Base-by-base conservation (phyloP, 2,329 filamentous ascomycete genomes). In the Fusarium hostae region DNA sequence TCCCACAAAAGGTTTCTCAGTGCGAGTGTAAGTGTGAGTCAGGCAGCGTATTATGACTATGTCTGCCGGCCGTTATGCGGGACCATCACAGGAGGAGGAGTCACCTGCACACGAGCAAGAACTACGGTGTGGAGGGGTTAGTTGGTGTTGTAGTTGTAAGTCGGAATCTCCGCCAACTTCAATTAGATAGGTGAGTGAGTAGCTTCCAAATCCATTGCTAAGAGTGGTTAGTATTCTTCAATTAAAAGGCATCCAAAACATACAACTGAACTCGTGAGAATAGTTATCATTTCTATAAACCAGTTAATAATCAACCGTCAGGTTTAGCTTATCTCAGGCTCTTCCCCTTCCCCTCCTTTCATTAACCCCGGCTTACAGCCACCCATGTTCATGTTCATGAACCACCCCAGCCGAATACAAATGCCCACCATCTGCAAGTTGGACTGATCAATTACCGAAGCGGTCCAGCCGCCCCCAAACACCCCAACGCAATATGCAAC, bases 381-480 rank as follows among this genome's bases (percentile, higher is more conserved):
- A 61, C 45, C 60, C 63, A 59, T 28, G 39, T 37, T 41, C 58
- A 66, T 43, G 50, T 35, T 44, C 59, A 41, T 48, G 63, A 72
- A 60, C 48, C 44, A 68, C 60, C 59, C 55, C 59, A 44, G 44
- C 48, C 44, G 56, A 32, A 56, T 39, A 50, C 26, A 50, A 34
- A 50, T 50, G 22, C 47, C 39, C 56, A 59, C 62, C 69, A 72
- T 70, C 51, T 61, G 68, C 63, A 39, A 32, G n/a, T 39, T 52
- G 63, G 51, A 47, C 60, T 70, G 45, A 51, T 54, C 51, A 55
- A 75, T 73, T 75, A 70, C 68, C 62, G 50, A 65, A 66, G 64
- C 70, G 62, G 70, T 63, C 73, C 70, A 69, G 66, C 72, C 66
- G 68, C 66, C 50, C 62, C 65, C 59, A 47, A 58, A 26, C 43